Base-by-base conservation (phyloP, 257 asterid genomes). In the Capsicum baccatum region DNA sequence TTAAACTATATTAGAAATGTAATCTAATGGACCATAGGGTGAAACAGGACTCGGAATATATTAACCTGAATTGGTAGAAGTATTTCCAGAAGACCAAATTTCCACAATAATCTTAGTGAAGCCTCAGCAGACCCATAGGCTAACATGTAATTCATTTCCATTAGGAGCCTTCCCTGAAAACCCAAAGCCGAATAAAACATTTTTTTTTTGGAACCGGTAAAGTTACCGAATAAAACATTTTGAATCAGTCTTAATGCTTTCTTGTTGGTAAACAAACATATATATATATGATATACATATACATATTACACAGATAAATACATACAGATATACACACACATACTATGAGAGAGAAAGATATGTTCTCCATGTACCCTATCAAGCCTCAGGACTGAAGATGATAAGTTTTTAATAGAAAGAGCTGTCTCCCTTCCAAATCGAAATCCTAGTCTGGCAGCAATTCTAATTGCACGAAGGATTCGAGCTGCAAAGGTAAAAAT, bases 41-140 rank as follows among this genome's bases (percentile, higher is more conserved):
- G 58, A 58, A 83, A 59, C 73, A 50, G 55, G n/a, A 21, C 8
- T 62, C 52, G 19, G 73, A 21, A 0, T 26, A 52, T 59, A 79
- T 83, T 52, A 13, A 87, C 90, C 74, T 87, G 88, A 35, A 87
- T 69, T 8, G 90, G 90, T 17, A 87, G 79, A 87, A 87, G 86
- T 56, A 87, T 85, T 55, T 87, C 90, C 71, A 87, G 68, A 4
- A 87, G 73, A 13, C 90, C 90, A 85, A 85, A 87, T 79, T 79
- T 87, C 90, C 90, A 87, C 79, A 87, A 79, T 35, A 85, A 83
- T 81, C 88, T 85, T 47, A 87, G 21, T 4, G 90, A 87, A 50
- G 86, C 88, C 84, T 87, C 90, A 33, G 90, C 90, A 79, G 90
- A 87, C 6, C 90, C 90, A 85, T 87, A 87, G 10, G 88, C 90